These are phyloP conservation scores for Plenodomus tracheiphilus DNA, from an alignment of 2,329 filamentous ascomycete genomes.

Conservation along the genomic window DNA sequence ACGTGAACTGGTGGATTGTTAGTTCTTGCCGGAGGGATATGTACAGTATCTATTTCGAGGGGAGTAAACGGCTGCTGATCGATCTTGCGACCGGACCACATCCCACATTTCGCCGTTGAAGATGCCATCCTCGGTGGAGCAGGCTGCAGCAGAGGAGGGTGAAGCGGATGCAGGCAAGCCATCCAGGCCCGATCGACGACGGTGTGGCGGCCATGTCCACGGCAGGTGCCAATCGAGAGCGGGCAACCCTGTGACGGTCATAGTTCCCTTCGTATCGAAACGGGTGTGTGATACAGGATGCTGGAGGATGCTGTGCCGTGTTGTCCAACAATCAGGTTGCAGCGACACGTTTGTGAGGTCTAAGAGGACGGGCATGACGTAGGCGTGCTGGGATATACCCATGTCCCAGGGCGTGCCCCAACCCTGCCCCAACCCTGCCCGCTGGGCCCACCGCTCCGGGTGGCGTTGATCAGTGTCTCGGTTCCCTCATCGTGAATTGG, in stretches of 20 bases:
- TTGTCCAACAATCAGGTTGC: slow-evolving; percentile 24
- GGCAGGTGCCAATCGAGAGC: slow-evolving; percentile 22
- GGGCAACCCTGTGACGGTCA: slow-evolving; percentile 14
- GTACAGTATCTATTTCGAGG: background rate
- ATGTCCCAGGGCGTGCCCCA: background rate
- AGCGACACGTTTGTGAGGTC: slow-evolving; percentile 10
- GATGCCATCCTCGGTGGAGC: background rate
- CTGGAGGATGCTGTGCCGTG: slow-evolving; percentile 20
- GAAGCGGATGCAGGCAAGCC: slow-evolving; percentile 12
- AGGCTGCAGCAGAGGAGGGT: background rate
- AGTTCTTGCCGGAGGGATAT: background rate
- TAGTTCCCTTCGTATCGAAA: slow-evolving; percentile 22
- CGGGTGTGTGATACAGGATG: slow-evolving; percentile 9
- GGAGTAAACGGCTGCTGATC: background rate
- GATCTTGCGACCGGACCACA: background rate
- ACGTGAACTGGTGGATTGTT: background rate
- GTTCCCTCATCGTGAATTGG: slow-evolving; percentile 5
- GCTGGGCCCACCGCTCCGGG: background rate
- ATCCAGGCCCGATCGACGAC: slow-evolving; percentile 35
- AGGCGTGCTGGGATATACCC: slow-evolving; percentile 20
- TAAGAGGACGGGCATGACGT: slow-evolving; percentile 12
- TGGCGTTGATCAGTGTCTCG: slow-evolving; percentile 5
- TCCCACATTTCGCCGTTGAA: background rate
- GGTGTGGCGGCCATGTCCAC: slow-evolving; percentile 24
- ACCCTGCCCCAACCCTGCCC: too few relatives aligned